A percentile compares a stretch with the other conserved stretches of the same genome.
Conservation (phyloP, 495 filamentous ascomycete genomes). For the Podospora conica region DNA sequence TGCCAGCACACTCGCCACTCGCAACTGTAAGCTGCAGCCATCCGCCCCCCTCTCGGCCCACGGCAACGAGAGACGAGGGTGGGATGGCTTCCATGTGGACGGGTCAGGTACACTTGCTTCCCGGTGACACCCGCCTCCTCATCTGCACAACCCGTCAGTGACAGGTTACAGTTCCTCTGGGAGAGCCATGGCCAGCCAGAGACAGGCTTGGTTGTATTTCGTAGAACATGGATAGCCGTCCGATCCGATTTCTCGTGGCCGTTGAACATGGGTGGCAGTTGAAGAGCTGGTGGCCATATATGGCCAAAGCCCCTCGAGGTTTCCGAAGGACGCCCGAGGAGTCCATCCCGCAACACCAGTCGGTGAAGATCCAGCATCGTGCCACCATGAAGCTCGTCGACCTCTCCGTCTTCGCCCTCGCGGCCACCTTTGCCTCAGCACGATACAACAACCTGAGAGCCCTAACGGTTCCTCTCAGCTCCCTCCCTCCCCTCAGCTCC, state of each 20-base stretch:
- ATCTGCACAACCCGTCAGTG: neutral
- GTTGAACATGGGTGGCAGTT: neutral
- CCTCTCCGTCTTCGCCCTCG: neutral
- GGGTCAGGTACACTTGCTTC: neutral
- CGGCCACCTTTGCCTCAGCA: neutral
- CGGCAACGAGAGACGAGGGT: neutral
- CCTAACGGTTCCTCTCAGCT: neutral
- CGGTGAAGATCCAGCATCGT: neutral
- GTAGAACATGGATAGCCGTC: neutral
- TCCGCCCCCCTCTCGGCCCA: neutral
- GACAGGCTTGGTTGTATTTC: neutral
- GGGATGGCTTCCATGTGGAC: neutral
- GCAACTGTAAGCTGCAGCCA: neutral
- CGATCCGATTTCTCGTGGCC: neutral
- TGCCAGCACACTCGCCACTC: neutral
- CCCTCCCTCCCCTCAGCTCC: neutral
- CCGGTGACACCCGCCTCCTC: neutral
- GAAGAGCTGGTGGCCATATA: neutral
- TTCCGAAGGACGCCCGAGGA: neutral
- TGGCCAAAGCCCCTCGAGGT: neutral
- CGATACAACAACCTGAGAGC: neutral
- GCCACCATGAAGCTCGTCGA: neutral
- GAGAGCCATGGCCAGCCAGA: neutral
- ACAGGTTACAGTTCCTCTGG: neutral
- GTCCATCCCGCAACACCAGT: neutral